A percentile compares a stretch with the other conserved stretches of the same genome.
Conservation (phyloP, 1,284 basidiomycete species). For the Sanghuangporus baumii region DNA sequence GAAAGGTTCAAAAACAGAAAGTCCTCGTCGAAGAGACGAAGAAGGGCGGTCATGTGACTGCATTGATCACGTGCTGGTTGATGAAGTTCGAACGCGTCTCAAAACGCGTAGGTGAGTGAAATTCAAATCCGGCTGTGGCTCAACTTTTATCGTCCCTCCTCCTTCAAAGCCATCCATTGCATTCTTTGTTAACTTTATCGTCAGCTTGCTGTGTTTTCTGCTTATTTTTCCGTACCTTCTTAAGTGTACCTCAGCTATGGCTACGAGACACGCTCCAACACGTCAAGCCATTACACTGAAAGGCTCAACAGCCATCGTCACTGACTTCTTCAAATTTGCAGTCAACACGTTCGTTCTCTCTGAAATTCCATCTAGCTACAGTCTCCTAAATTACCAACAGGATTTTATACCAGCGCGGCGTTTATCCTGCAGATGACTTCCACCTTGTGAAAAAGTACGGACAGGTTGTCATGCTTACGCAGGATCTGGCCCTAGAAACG, state of each 20-base stretch:
- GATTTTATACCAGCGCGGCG: constrained; percentile 94
- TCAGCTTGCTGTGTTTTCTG: neutral
- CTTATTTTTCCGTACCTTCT: neutral
- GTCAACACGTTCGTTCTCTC: constrained; percentile 76
- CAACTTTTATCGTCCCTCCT: neutral
- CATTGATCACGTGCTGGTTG: neutral
- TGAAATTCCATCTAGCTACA: constrained; percentile 12
- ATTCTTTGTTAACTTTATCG: neutral
- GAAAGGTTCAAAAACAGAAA: neutral
- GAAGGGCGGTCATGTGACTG: constrained; percentile 6
- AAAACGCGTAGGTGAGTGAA: neutral
- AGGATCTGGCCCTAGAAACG: constrained; percentile 87
- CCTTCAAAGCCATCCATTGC: neutral
- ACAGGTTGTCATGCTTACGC: constrained; percentile 90
- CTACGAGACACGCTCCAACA: constrained; percentile 58
- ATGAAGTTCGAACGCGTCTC: too few species aligned
- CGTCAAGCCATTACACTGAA: constrained; percentile 88
- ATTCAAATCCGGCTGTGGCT: neutral
- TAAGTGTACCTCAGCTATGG: neutral
- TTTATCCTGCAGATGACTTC: constrained; percentile 98
- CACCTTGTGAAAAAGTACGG: constrained; percentile 99
- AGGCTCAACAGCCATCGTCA: constrained; percentile 92
- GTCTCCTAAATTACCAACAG: constrained; percentile 34
- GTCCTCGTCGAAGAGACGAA: neutral
- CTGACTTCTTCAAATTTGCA: constrained; percentile 98